A percentile compares a stretch with the other conserved stretches of the same genome.
Evolutionary conservation across 73 alveolate species (phyloP).

Genomic region (Symbiodinium natans): DNA sequence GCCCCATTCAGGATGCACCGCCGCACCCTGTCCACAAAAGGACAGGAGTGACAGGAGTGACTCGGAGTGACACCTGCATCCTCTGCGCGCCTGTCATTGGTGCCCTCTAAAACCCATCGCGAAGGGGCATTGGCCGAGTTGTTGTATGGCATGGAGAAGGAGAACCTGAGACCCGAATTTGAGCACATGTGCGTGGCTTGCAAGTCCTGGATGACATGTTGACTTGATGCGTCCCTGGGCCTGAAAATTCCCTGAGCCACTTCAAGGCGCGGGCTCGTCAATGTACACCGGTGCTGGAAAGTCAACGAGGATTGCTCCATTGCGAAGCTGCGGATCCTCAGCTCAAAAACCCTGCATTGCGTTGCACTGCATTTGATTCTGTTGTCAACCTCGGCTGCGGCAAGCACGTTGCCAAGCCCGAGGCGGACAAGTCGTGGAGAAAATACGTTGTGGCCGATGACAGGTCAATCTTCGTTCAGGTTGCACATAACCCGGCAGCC

Average conservation of each 20-base stretch:
- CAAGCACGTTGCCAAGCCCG: neutral
- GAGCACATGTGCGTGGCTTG: no score
- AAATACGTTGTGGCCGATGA: conserved; percentile 16
- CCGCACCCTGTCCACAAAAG: conserved; percentile 25
- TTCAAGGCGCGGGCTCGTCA: neutral
- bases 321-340: conserved; percentile 9
- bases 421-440: conserved; percentile 2
- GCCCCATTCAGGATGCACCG: conserved; percentile 36
- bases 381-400: neutral
- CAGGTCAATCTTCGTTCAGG: neutral
- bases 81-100: conserved; percentile 39
- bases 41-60: neutral
- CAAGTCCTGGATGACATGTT: no score
- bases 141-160: conserved; percentile 53
- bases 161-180: no score
- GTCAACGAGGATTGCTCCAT: conserved; percentile 38
- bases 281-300: conserved; percentile 8
- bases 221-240: no score
- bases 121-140: neutral
- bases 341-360: neutral
- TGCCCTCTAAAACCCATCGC: conserved; percentile 42
- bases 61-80: neutral
- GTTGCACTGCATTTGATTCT: neutral
- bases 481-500: neutral
- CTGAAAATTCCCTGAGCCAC: no score